These are phyloP conservation scores for Rhodamnia argentea DNA, from an alignment of 345 rosid species.

Conservation along the genomic window DNA sequence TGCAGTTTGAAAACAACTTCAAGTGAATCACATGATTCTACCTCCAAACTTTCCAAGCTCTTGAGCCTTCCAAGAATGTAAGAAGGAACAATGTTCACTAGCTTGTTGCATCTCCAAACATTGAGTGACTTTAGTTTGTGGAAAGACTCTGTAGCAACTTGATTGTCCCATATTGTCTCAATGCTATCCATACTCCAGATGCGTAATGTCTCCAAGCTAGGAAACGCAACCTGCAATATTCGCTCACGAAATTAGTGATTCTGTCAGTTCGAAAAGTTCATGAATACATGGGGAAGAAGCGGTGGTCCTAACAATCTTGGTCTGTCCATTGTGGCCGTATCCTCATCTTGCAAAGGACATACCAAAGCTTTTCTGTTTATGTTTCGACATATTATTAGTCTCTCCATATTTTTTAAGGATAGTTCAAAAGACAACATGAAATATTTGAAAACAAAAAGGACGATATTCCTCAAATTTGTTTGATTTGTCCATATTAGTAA, in stretches of 20 bases:
- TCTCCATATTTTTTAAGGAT: too few species aligned
- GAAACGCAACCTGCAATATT: background rate
- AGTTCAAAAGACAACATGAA: too few species aligned
- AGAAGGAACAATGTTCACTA: background rate
- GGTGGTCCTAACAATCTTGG: background rate
- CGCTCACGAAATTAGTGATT: too few species aligned
- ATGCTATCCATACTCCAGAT: fast-evolving
- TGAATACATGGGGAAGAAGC: background rate
- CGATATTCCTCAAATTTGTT: background rate
- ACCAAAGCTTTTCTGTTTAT: background rate
- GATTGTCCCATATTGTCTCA: background rate
- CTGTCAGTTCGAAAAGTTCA: background rate
- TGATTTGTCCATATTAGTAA: too few species aligned
- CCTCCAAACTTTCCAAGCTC: background rate
- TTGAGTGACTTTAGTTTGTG: background rate
- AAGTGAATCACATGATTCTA: fast-evolving
- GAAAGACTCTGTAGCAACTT: background rate
- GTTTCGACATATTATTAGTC: background rate
- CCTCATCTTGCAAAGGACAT: background rate
- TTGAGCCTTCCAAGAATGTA: fast-evolving
- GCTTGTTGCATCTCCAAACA: fast-evolving
- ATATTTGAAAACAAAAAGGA: too few species aligned
- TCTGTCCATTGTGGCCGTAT: background rate
- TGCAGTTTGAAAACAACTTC: background rate
- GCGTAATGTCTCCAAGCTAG: fast-evolving